Percentiles rank a stretch among this genome's conserved stretches.
Evolutionary conservation across 331 rosid species (phyloP).

Genomic region (Acacia concinna): DNA sequence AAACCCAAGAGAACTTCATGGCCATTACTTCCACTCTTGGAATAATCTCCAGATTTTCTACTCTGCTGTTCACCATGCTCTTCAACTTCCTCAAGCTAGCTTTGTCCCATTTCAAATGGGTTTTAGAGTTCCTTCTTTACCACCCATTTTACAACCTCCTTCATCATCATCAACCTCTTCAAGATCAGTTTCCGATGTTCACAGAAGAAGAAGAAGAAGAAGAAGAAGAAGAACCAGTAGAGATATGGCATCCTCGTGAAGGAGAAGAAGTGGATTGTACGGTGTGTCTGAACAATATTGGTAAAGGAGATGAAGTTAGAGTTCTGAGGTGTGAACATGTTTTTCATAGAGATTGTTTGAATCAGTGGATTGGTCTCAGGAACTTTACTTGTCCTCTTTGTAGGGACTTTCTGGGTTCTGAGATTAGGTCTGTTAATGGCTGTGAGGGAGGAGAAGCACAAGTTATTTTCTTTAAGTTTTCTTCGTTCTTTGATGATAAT

Average conservation of each 20-base stretch:
- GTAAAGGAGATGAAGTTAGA: conserved; percentile 45
- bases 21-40: not conserved
- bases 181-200: not conserved
- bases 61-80: not conserved
- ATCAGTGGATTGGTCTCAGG: conserved; percentile 38
- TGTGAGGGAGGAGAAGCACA: conserved; percentile 20
- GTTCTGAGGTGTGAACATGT: conserved; percentile 46
- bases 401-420: conserved; percentile 30
- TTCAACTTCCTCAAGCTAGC: not conserved
- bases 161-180: not conserved
- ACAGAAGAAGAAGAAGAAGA: conserved; percentile 19
- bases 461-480: conserved; percentile 34
- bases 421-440: not conserved
- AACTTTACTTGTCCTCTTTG: conserved; percentile 46
- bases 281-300: conserved; percentile 40
- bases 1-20: not conserved
- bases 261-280: conserved; percentile 39
- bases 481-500: not conserved
- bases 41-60: not conserved
- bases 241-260: not conserved
- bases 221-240: not conserved
- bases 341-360: conserved; percentile 44
- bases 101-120: conserved; percentile 33
- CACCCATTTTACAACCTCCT: conserved; percentile 25
- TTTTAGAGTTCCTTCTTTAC: conserved; percentile 27